phyloP scores from a whole-genome alignment of 2,329 filamentous ascomycete species.

The Fusarium miscanthi region DNA sequence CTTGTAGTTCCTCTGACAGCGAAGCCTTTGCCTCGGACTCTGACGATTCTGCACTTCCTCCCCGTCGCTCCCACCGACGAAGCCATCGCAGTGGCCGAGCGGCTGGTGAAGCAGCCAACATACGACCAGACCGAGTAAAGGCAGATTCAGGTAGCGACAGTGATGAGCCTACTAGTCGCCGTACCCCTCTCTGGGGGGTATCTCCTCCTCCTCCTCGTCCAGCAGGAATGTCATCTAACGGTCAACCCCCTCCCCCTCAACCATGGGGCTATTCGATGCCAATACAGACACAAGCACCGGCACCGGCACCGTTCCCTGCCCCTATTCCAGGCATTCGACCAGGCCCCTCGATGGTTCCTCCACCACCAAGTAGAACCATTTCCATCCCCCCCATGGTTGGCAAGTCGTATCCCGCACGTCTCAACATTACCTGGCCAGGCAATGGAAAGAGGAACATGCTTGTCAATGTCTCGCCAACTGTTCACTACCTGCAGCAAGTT shows the following conservation, averaged over 20 bases:
- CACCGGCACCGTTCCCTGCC: neutral
- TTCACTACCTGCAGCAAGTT: slow-evolving; percentile 50
- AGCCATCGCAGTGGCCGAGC: slow-evolving; percentile 25
- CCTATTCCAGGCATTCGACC: slow-evolving; percentile 3
- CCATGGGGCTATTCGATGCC: slow-evolving; percentile 16
- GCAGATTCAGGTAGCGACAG: slow-evolving; percentile 12
- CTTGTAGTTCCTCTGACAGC: slow-evolving; percentile 35
- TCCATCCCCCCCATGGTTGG: slow-evolving; percentile 10
- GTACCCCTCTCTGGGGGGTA: slow-evolving; percentile 17
- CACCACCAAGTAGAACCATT: slow-evolving; percentile 7
- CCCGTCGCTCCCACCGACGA: slow-evolving; percentile 18
- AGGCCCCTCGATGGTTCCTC: neutral
- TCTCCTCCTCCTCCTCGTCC: slow-evolving; percentile 10
- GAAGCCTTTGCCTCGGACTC: slow-evolving; percentile 40
- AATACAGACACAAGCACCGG: neutral
- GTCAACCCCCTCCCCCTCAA: slow-evolving; percentile 7
- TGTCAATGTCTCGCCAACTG: slow-evolving; percentile 41
- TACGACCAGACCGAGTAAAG: slow-evolving; percentile 16
- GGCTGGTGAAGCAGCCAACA: slow-evolving; percentile 20
- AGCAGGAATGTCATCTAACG: slow-evolving; percentile 6
- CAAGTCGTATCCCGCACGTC: slow-evolving; percentile 38
- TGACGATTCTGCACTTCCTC: slow-evolving; percentile 31
- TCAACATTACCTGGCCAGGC: slow-evolving; percentile 45
- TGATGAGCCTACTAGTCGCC: slow-evolving; percentile 8
- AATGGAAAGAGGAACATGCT: slow-evolving; percentile 48